Evolutionary conservation across 768 basidiomycete genomes (phyloP), one percentile per base, ranked within the genome.

Genomic region (Collybiopsis luxurians): DNA sequence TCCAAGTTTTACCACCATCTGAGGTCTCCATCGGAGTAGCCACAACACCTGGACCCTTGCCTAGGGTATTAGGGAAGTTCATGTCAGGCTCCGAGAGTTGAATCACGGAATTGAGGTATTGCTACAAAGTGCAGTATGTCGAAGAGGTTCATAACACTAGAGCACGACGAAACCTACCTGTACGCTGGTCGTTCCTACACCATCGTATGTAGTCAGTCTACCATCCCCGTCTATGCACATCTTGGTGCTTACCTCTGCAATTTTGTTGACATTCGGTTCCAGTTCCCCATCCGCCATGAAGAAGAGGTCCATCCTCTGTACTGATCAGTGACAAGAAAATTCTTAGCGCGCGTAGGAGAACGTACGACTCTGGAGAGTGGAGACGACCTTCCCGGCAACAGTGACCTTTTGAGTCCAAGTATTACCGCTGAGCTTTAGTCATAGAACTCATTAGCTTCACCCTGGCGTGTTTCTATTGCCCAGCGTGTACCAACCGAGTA

Each of bases 1-100:
- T 60, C 59, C 59, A 60, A 36, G 59, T 60, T 56, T 60, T 57
- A n/a, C 59, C 59, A 23, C 56, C 50, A 46, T 60, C 59, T 10
- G 49, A 28, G 6, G 56, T 60, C n/a, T 36, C 34, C 59, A 60
- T 49, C n/a, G 34, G 40, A 28, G 38, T 57, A 30, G 48, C 40
- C 6, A 17, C 36, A 12, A 60, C 59, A 17, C 59, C 59, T 42
- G 38, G 12, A 36, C 59, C 59, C 0, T 57, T 34, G 24, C 59
- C 55, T 13, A 57, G 51, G 2, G 59, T 60, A 30, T 38, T 30
- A 4, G 28, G 43, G 44, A 60, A 60, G 23, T n/a, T 40, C 26
- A 51, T 34, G 45, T 60, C 59, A 12, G 56, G 56, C 27, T 57
- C 30, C 21, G 55, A 53, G 56, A 60, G 59, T 19, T 58, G 34